Evolutionary conservation across 768 basidiomycete species (phyloP), one percentile per base, ranked within the genome.

Genomic region (Leccinum subgranulosum): DNA sequence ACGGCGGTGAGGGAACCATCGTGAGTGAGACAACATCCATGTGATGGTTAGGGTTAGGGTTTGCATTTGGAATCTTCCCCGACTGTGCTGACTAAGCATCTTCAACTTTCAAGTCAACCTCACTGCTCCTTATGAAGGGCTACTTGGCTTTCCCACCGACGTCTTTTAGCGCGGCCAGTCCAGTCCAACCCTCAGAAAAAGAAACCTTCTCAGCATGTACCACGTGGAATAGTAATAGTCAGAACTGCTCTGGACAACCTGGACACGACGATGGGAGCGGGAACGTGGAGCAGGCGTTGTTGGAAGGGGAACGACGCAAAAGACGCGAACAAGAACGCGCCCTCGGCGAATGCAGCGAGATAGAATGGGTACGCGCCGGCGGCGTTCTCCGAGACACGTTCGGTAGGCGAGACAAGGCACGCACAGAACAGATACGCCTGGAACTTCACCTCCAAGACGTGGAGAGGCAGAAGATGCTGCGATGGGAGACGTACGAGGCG

Each of bases 281-380:
- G 9, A 34, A 49, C 14, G 47, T 6, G 17, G 52, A 27, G 14
- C 52, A 56, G 10, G 36, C 33, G 15, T 33, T 19, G n/a, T 33
- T 45, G 46, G 57, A 68, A 33, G 70, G 57, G 14, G 64, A 58
- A 34, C 65, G 61, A 19, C 51, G 23, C 17, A 52, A 55, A 27
- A 66, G 70, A 43, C 62, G 62, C 14, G 67, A 73, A 29, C 61
- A 53, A n/a, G 79, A 81, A 54, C 75, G 67, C 9, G 74, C 63
- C n/a, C 77, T 80, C 48, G 76, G 76, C 12, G 70, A 74, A n/a
- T 69, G 68, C 47, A 81, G 80, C 28, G 85, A 86, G 66, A 75
- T 82, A 53, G 79, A 79, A 14, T 86, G 84, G 82, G 84, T 86
- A 2, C 76, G 81, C 10, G 78, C 76, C 10, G 85, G 85, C 25